Percentiles rank a stretch among this genome's conserved stretches.
Evolutionary conservation across 192 early-diverging fungal species (phyloP).

Genomic region (Coemansia sp.): DNA sequence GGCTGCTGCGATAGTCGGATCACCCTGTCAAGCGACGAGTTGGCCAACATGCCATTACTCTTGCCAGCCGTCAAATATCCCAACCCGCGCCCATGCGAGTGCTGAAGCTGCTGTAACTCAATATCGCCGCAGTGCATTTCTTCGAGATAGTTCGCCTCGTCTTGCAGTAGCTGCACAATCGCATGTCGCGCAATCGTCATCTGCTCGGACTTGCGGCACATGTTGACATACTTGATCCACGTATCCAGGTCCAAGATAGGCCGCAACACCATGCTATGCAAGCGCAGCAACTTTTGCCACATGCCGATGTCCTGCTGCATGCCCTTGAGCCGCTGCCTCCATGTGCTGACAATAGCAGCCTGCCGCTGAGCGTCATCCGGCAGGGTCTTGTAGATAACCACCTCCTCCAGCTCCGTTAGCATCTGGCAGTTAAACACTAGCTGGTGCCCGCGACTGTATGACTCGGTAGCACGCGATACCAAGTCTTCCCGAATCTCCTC

Average conservation of each 20-base stretch:
- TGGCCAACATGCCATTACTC: background rate
- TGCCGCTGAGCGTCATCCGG: conserved; percentile 74
- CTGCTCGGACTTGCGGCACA: conserved; percentile 86
- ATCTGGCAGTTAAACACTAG: conserved; percentile 89
- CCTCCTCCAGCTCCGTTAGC: conserved; percentile 96
- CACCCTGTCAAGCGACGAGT: conserved; percentile 12
- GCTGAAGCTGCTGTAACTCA: background rate
- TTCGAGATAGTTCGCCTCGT: conserved; percentile 57
- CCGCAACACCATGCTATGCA: conserved; percentile 81
- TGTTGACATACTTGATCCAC: conserved; percentile 91
- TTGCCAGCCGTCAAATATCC: background rate
- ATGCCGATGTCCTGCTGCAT: conserved; percentile 90
- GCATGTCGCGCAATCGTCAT: conserved; percentile 81
- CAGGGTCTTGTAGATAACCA: conserved; percentile 83
- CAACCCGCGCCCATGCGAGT: background rate
- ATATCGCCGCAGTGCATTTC: conserved; percentile 13
- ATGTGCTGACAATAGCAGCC: conserved; percentile 76
- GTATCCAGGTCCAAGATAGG: conserved; percentile 92
- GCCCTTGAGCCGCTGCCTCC: conserved; percentile 81
- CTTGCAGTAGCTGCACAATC: conserved; percentile 66
- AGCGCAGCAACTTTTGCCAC: conserved; percentile 88
- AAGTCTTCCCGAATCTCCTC: conserved; percentile 83
- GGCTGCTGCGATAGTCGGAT: conserved; percentile 37
- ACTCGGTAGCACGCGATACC: conserved; percentile 82
- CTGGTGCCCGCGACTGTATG: conserved; percentile 87